These are phyloP conservation scores for Rasamsonia emersonii DNA, from an alignment of 2,329 filamentous ascomycete species.

Conservation along the genomic window DNA sequence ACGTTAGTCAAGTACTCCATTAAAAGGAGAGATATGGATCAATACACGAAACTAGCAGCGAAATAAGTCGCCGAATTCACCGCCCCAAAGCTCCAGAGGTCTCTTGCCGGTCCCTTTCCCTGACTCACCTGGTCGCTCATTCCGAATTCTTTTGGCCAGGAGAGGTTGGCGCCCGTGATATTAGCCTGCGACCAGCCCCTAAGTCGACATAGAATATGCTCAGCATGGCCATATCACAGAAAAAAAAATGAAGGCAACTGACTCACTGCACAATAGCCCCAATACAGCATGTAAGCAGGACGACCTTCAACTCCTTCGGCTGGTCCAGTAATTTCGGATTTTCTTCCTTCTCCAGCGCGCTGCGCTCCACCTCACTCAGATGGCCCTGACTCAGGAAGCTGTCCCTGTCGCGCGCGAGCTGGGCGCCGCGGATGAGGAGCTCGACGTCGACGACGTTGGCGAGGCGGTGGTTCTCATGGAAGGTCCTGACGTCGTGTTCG, in stretches of 20 bases:
- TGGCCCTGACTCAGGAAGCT: conserved; percentile 1
- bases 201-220: not conserved
- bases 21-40: not conserved
- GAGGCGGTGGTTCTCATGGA: conserved; percentile 6
- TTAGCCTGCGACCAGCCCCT: conserved; percentile 25
- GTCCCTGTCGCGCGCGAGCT: conserved; percentile 6
- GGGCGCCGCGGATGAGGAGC: conserved; percentile 6
- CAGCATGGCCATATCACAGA: not conserved
- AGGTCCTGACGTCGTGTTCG: conserved; percentile 6
- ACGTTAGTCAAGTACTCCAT: conserved; percentile 1
- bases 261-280: conserved; percentile 22
- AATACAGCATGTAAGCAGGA: conserved; percentile 22
- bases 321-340: conserved; percentile 14
- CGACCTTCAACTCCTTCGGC: conserved; percentile 21
- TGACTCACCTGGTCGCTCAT: conserved; percentile 4
- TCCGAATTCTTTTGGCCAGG: conserved; percentile 21
- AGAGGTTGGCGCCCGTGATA: conserved; percentile 23
- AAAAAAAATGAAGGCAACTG: not conserved
- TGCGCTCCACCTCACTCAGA: conserved; percentile 6
- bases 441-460: conserved; percentile 7
- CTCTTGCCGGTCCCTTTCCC: too few relatives aligned
- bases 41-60: conserved; percentile 16
- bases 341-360: conserved; percentile 7
- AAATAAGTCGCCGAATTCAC: conserved; percentile 26
- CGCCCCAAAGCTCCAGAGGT: conserved; percentile 20